Evolutionary conservation across 495 filamentous ascomycete species (phyloP), one percentile per base, ranked within the genome.

Genomic region (Tricharina praecox): DNA sequence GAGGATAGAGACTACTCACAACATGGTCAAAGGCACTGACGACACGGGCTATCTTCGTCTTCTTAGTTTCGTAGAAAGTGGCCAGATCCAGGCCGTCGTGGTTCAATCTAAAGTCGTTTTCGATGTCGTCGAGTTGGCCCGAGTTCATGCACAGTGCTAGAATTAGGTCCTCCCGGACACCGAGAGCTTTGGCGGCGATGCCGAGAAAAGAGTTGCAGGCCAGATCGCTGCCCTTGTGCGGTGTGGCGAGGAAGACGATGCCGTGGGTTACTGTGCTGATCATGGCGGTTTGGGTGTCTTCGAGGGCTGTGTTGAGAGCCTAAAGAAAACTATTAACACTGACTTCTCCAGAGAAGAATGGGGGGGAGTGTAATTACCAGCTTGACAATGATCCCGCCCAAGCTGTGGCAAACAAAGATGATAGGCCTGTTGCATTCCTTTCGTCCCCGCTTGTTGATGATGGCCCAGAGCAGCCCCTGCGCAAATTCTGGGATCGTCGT

Each of bases 331-430:
- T n/a, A n/a, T n/a, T n/a, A n/a, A n/a, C n/a, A n/a, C n/a, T n/a
- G n/a, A n/a, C n/a, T n/a, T n/a, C n/a, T n/a, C 21, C 1, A 18
- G 42, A n/a, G 30, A 15, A 15, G 24, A 16, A 23, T 40, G 1
- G 11, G 9, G 3, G 40, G 18, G 3, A 10, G 24, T 4, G 3
- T 15, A 34, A 15, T 2, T 53, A 52, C 44, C 43, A 45, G 40
- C 33, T 58, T 58, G 1, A 46, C 40, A 9, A 58, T 38, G 11
- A 58, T 58, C 1, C 55, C 55, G 1, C 55, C 55, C 4, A 58
- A 45, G 28, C 24, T 44, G 24, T 58, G 50, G 9, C 55, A 51
- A 1, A 58, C 53, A 13, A 58, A 55, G 19, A 55, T 45, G 16
- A 58, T 40, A n/a, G 53, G 55, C 13, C 55, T 48, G 18, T 43